Base-by-base conservation (phyloP, 345 rosid genomes). In the Turnera subulata region DNA sequence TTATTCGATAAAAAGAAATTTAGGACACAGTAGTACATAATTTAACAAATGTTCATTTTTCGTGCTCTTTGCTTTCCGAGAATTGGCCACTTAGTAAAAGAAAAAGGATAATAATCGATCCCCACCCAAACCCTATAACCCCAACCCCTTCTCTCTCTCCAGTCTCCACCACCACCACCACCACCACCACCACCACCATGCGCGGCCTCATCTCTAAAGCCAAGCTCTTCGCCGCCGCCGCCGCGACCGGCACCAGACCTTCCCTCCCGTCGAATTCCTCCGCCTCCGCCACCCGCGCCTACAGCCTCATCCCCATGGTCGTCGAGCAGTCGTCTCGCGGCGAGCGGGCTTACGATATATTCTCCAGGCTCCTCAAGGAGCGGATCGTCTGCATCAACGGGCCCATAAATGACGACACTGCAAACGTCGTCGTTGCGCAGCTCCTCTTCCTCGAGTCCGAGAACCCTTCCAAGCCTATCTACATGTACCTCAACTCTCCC, bases 381-480 rank as follows among this genome's bases (percentile, higher is more conserved):
- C 78, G 96, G 62, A 94, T 94, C 21, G 72, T 94, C 51, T 94
- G 96, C 75, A 90, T 94, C 60, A 94, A 94, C 46, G 97, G 97
- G 13, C 78, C 97, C 44, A 84, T 94, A 59, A 82, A 79, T 65
- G 97, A 94, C 76, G 89, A 94, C 55, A 88, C 96, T 0, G 83
- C 97, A 22, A 93, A 94, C 64, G 96, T 94, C 22, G 97, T 94
- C 37, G 95, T 94, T 15, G 99, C 99, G 50, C 99, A 90, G 84
- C 95, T 94, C 43, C 95, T 94, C 69, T 94, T 80, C 75, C 96
- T 90, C 55, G 99, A 94, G 61, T 90, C 99, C 20, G 97, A 90
- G 78, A 94, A 84, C 73, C 96, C 96, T 50, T 82, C 97, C 11
- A 94, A 94, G 71, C 99, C 96, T 48, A 90, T 94, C 64, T 82